Base-by-base conservation (phyloP, 2,329 filamentous ascomycete genomes). In the Hysterium pulicare region DNA sequence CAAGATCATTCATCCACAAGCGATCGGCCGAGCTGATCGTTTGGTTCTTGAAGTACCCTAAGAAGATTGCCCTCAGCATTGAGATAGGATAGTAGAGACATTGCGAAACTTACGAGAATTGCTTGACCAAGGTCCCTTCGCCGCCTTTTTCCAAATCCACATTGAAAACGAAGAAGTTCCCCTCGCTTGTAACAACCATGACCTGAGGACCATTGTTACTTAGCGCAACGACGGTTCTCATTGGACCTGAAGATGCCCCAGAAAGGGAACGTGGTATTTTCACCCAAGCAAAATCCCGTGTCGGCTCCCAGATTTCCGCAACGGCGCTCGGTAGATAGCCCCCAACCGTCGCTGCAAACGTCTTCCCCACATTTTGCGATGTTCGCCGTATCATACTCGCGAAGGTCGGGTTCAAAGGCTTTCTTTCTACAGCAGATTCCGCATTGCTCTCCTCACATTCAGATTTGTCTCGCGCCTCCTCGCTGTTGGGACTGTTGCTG, bases 151-250 rank as follows among this genome's bases (percentile, higher is more conserved):
- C 90, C 73, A 98, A 81, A 64, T 98, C 90, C 41, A 98, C 90
- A 51, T 88, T 91, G 69, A 91, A 98, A 22, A 97, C 86, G 56
- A 93, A 95, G 61, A 96, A 97, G 19, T 85, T 85, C 8, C 93
- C 93, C 63, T 98, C 93, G 55, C 86, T 96, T 0, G 93, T 98
- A 11, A 96, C 90, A 0, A 97, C 88, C 90, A 98, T 97, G 37
- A 98, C 87, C 58, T 97, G 90, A 1, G 93, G 93, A 20, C 87
- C 90, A 62, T 84, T 95, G 59, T 85, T 93, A 62, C 88, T 95
- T 84, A 98, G 94, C 7, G 93, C 91, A 33, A 98, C 93, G n/a
- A 98, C 91, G 52, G 89, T 95, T 51, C 87, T 78, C 31, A 95
- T 68, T 0, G 87, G 83, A 0, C 76, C 61, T 9, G 37, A 47